Base-by-base conservation (phyloP, 2,329 filamentous ascomycete genomes). In the Chaetomium strumarium region DNA sequence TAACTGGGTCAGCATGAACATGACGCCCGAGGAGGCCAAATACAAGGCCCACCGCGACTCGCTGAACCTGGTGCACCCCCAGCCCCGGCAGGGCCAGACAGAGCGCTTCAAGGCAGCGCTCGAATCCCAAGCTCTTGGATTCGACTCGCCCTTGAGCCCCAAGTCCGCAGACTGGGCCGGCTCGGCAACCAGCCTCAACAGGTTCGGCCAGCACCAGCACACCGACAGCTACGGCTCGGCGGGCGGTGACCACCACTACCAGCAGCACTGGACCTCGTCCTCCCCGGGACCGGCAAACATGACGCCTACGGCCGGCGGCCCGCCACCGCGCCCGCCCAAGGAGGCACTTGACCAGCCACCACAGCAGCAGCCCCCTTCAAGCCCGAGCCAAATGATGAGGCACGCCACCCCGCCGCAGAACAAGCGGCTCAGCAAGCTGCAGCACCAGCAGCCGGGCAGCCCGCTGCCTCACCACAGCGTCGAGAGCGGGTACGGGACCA, bases 21-120 rank as follows among this genome's bases (percentile, higher is more conserved):
- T 79, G 63, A 77, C 76, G 5, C 72, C 74, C 30, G 84, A 81
- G 62, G 85, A 90, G 60, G 86, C 87, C 43, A 91, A 91, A 68
- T 91, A 91, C 68, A 85, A 86, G 67, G 86, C 86, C 51, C 86
- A 91, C 66, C 84, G 88, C 60, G 88, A 91, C 70, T 90, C 86
- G 24, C 68, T 91, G 51, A 89, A 90, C 62, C 72, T 92, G 37
- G 83, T 90, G 64, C 88, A 92, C 67, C 88, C 88, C 6, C 87
- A 91, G 66, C 88, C 88, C 9, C 76, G 86, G 29, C 83, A 80
- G 16, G 87, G 87, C 0, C 83, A 87, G 51, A 88, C 84, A 0
- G 81, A 86, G 65, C 83, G 84, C 24, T 88, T 89, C 68, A 83
- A 87, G 61, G 86, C 80, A 24, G 81, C 85, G 1, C 75, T 91